These are phyloP conservation scores for Ormosia emarginata DNA, from an alignment of 306 rosid genomes.

Conservation along the genomic window DNA sequence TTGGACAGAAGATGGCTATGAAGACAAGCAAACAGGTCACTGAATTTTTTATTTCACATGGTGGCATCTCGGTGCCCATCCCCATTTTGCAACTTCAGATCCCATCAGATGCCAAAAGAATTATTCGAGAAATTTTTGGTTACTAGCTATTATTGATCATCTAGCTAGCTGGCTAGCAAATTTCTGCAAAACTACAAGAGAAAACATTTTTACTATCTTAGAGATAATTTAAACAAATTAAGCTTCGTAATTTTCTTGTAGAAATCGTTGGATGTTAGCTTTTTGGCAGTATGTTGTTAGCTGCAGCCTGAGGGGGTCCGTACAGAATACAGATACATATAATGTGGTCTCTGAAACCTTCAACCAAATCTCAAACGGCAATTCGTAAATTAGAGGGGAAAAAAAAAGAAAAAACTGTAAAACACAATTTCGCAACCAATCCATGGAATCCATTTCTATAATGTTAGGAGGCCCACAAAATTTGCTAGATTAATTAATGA, in stretches of 20 bases:
- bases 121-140: background rate
- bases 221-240: conserved; percentile 5
- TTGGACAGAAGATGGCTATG: background rate
- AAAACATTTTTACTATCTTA: background rate
- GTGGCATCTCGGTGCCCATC: background rate
- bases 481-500: too few relatives aligned
- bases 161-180: background rate
- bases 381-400: background rate
- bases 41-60: background rate
- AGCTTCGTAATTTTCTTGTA: background rate
- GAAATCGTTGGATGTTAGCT: background rate
- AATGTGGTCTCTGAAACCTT: background rate
- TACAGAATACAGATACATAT: background rate
- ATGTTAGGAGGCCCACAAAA: too few relatives aligned
- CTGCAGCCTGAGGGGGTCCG: background rate
- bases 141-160: background rate
- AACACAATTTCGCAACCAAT: too few relatives aligned
- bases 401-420: too few relatives aligned
- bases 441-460: too few relatives aligned
- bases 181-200: background rate
- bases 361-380: background rate
- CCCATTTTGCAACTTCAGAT: background rate
- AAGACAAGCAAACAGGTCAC: background rate
- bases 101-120: background rate
- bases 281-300: background rate